Evolutionary conservation across 2,329 filamentous ascomycete species (phyloP).

Genomic region (Phaeomoniella chlamydospora): DNA sequence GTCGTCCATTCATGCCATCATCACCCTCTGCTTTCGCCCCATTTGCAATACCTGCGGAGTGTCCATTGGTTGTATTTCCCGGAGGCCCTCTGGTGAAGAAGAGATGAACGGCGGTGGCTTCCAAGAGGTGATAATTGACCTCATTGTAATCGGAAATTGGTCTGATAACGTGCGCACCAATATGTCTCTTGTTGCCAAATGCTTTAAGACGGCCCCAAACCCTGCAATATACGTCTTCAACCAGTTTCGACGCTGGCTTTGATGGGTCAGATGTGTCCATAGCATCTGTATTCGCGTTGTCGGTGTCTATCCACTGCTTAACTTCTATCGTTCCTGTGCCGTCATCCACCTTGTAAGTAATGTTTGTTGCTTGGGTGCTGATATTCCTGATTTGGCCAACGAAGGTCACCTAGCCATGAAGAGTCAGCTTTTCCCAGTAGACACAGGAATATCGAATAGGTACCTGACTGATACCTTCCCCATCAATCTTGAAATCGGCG

Average conservation of each 20-base stretch:
- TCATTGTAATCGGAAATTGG: conserved; percentile 79
- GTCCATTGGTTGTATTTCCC: background rate
- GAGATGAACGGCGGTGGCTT: conserved; percentile 78
- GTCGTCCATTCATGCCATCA: conserved; percentile 11
- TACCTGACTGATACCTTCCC: conserved; percentile 49
- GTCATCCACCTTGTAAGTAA: conserved; percentile 87
- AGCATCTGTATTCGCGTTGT: conserved; percentile 26
- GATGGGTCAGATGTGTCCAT: conserved; percentile 28
- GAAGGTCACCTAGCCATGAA: conserved; percentile 53
- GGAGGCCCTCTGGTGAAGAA: conserved; percentile 58
- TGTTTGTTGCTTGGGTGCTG: conserved; percentile 74
- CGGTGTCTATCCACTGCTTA: conserved; percentile 35
- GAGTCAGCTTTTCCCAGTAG: conserved; percentile 1
- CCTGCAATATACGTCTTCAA: conserved; percentile 66
- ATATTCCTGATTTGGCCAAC: conserved; percentile 84
- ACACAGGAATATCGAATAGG: background rate
- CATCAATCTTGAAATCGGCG: conserved; percentile 74
- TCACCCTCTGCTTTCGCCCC: conserved; percentile 27
- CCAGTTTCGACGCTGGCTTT: conserved; percentile 36
- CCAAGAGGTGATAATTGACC: conserved; percentile 80
- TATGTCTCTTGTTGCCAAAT: conserved; percentile 70
- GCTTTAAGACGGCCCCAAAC: conserved; percentile 73
- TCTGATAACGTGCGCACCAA: conserved; percentile 68
- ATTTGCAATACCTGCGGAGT: conserved; percentile 10
- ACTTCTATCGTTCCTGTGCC: conserved; percentile 82